Conservation (phyloP, 176 grass and related monocot genomes). For the Stipa capillata region DNA sequence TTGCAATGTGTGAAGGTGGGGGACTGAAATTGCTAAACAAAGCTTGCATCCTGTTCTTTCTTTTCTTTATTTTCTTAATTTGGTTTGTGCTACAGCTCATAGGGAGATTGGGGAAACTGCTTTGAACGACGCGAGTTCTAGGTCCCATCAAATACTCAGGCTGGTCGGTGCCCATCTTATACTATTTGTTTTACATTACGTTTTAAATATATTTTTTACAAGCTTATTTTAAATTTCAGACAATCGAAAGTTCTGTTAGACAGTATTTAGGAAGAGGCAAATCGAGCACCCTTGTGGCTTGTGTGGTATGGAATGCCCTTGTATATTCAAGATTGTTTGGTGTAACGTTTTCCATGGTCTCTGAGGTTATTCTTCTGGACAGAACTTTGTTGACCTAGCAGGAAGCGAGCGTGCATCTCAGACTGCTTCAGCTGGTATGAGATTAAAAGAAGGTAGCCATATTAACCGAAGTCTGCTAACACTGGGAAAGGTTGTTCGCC, state of each 20-base stretch:
- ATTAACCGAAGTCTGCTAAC: slow-evolving; percentile 97
- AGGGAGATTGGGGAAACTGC: slow-evolving; percentile 88
- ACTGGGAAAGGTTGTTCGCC: slow-evolving; percentile 80
- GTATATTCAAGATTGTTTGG: not conserved
- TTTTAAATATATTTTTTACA: not conserved
- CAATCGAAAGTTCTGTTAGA: slow-evolving; percentile 73
- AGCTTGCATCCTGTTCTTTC: not conserved
- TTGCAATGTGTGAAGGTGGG: slow-evolving; percentile 72
- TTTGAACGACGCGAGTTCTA: slow-evolving; percentile 91
- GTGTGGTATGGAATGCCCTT: slow-evolving; percentile 55
- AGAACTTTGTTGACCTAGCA: slow-evolving; percentile 98
- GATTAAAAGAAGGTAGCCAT: slow-evolving; percentile 94
- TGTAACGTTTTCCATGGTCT: not conserved
- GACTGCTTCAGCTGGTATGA: slow-evolving; percentile 64
- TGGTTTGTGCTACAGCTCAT: slow-evolving; percentile 54
- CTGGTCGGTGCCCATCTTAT: slow-evolving; percentile 47
- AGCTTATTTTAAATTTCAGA: slow-evolving; percentile 45
- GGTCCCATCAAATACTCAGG: slow-evolving; percentile 99
- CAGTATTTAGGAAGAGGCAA: slow-evolving; percentile 51
- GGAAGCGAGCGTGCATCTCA: slow-evolving; percentile 97
- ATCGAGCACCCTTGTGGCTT: slow-evolving; percentile 70
- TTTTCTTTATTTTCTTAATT: slow-evolving; percentile 22
- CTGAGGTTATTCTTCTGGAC: slow-evolving; percentile 28
- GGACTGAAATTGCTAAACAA: not conserved
- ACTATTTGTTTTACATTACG: not conserved